Conservation (phyloP, 2,329 filamentous ascomycete species). For the Colletotrichum magnum region DNA sequence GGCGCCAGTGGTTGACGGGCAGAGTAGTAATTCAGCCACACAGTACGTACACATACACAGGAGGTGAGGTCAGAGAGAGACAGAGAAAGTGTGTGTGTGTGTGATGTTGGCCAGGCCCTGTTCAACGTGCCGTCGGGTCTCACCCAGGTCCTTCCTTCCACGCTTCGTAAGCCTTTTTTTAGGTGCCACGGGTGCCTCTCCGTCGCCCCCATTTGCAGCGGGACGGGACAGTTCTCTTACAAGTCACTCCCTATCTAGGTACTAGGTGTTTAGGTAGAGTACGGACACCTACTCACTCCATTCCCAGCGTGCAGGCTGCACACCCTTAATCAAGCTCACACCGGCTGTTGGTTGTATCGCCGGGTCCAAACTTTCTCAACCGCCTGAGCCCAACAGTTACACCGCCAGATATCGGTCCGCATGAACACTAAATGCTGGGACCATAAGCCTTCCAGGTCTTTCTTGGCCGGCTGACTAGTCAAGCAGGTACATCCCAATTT, state of each 20-base stretch:
- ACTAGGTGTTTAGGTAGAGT: neutral
- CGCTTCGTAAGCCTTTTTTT: conserved; percentile 31
- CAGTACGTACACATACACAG: conserved; percentile 11
- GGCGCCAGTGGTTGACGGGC: conserved; percentile 6
- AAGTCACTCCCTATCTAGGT: neutral
- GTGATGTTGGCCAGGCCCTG: neutral
- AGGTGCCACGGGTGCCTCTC: conserved; percentile 35
- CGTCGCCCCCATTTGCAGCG: conserved; percentile 29
- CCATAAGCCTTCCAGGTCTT: conserved; percentile 7
- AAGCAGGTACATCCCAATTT: conserved; percentile 30
- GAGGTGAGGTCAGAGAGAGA: conserved; percentile 10
- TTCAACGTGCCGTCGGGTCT: conserved; percentile 19
- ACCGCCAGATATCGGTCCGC: conserved; percentile 16
- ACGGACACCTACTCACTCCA: no score
- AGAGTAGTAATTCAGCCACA: no score
- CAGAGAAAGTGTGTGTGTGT: no score
- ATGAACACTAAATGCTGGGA: conserved; percentile 18
- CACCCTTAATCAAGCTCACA: neutral
- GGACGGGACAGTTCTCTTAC: neutral
- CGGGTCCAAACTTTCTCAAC: conserved; percentile 32
- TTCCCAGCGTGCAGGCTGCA: neutral
- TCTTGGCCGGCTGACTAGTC: conserved; percentile 13
- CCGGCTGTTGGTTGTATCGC: conserved; percentile 9
- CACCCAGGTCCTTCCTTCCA: conserved; percentile 18
- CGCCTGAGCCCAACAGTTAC: conserved; percentile 37